These are phyloP conservation scores for Myxozyma udenii DNA, from an alignment of 805 yeast genomes.

Conservation along the genomic window DNA sequence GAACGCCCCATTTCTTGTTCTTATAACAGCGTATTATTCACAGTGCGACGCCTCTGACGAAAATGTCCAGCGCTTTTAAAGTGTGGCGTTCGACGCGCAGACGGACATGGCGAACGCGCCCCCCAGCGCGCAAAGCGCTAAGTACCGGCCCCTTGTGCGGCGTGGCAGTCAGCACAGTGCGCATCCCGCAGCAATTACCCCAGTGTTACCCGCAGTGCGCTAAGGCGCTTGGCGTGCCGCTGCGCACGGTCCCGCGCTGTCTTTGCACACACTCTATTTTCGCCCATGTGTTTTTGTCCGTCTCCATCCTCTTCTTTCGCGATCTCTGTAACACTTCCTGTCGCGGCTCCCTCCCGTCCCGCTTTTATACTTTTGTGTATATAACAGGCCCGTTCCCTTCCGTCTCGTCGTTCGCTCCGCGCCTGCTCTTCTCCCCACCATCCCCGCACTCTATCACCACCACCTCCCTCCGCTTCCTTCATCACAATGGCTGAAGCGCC, in stretches of 20 bases:
- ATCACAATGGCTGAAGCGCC: constrained; percentile 26
- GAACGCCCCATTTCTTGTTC: too few species aligned
- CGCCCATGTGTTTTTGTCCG: too few species aligned
- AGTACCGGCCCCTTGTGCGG: too few species aligned
- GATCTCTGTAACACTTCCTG: neutral
- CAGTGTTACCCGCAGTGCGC: neutral
- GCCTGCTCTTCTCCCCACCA: neutral
- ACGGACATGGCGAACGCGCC: too few species aligned
- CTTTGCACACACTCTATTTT: neutral
- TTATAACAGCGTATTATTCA: too few species aligned
- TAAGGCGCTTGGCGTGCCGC: neutral
- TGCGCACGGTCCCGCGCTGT: neutral
- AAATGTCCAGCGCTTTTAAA: too few species aligned
- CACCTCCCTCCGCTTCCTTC: constrained; percentile 1
- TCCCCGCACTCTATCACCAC: neutral
- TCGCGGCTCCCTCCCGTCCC: neutral
- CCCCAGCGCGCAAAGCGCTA: too few species aligned
- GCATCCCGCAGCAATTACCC: too few species aligned
- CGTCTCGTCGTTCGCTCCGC: neutral
- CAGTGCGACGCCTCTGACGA: too few species aligned
- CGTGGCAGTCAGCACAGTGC: too few species aligned
- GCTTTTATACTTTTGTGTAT: neutral
- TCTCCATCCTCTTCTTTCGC: too few species aligned
- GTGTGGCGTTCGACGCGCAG: too few species aligned
- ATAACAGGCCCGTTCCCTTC: neutral